phyloP scores from a whole-genome alignment of 495 filamentous ascomycete species.

The Acidomyces sp. region DNA sequence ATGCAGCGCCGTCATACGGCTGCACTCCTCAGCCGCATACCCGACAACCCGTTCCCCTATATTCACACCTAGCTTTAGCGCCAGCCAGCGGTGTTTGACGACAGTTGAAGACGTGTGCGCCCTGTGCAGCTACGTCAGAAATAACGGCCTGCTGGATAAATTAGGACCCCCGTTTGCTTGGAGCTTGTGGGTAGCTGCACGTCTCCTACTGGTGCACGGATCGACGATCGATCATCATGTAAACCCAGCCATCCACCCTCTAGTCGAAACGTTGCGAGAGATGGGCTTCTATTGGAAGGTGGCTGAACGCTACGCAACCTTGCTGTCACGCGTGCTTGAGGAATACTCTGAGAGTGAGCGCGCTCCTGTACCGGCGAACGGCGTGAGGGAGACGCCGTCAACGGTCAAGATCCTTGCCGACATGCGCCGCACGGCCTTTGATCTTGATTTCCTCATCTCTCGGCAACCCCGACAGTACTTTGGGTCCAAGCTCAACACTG shows the following conservation, averaged over 20 bases:
- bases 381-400: constrained; percentile 62
- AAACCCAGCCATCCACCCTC: constrained; percentile 59
- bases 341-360: constrained; percentile 68
- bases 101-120: constrained; percentile 76
- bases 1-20: constrained; percentile 64
- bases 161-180: constrained; percentile 83
- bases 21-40: constrained; percentile 88
- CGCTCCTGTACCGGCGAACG: constrained; percentile 35
- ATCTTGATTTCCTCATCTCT: constrained; percentile 76
- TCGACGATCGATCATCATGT: constrained; percentile 74
- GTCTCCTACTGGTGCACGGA: constrained; percentile 72
- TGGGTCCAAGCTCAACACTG: constrained; percentile 26
- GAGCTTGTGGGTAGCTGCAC: constrained; percentile 82
- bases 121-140: constrained; percentile 58
- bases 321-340: constrained; percentile 69
- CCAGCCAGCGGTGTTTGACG: constrained; percentile 62
- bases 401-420: constrained; percentile 77
- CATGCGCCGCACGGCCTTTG: constrained; percentile 75
- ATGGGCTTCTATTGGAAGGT: constrained; percentile 78
- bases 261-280: constrained; percentile 65
- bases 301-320: constrained; percentile 64
- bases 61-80: constrained; percentile 73
- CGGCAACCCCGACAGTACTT: constrained; percentile 53
- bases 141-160: constrained; percentile 58
- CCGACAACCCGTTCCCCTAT: constrained; percentile 74